phyloP scores from a whole-genome alignment of 352 stramenopile species.

The Aphanomyces cochlioides region DNA sequence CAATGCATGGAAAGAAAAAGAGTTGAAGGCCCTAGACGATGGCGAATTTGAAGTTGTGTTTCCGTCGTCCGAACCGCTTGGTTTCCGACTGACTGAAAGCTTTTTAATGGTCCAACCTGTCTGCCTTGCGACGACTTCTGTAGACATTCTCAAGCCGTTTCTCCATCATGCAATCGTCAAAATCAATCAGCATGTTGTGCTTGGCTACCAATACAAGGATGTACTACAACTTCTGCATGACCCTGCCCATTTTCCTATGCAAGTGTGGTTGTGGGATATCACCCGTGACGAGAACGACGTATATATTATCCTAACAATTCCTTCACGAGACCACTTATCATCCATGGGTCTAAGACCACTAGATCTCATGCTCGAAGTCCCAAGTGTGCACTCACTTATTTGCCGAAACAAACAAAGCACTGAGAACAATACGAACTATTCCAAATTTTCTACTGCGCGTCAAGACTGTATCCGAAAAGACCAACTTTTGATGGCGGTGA shows the following conservation, averaged over 20 bases:
- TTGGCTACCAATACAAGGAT: conserved; percentile 37
- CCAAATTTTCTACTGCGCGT: conserved; percentile 13
- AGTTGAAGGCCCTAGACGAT: conserved; percentile 29
- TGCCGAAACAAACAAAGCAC: neutral
- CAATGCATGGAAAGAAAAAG: conserved; percentile 31
- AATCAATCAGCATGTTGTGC: conserved; percentile 36
- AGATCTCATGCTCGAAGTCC: conserved; percentile 47
- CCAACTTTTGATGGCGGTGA: conserved; percentile 46
- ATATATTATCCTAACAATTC: conserved; percentile 38
- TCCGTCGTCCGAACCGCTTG: conserved; percentile 36
- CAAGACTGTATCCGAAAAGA: conserved; percentile 36
- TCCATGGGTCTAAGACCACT: conserved; percentile 37
- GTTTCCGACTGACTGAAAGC: conserved; percentile 38
- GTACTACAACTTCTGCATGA: conserved; percentile 38
- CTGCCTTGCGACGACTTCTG: conserved; percentile 34
- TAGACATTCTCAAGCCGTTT: conserved; percentile 13
- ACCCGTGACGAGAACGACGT: conserved; percentile 32
- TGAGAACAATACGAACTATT: neutral
- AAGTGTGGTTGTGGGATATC: conserved; percentile 36
- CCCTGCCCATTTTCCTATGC: conserved; percentile 36
- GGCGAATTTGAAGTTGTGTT: conserved; percentile 46
- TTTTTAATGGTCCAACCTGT: conserved; percentile 43
- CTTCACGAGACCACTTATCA: conserved; percentile 32
- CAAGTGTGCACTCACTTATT: conserved; percentile 37
- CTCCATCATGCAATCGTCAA: conserved; percentile 33